Base-by-base conservation (phyloP, 2,329 filamentous ascomycete species). In the Fusarium miscanthi region DNA sequence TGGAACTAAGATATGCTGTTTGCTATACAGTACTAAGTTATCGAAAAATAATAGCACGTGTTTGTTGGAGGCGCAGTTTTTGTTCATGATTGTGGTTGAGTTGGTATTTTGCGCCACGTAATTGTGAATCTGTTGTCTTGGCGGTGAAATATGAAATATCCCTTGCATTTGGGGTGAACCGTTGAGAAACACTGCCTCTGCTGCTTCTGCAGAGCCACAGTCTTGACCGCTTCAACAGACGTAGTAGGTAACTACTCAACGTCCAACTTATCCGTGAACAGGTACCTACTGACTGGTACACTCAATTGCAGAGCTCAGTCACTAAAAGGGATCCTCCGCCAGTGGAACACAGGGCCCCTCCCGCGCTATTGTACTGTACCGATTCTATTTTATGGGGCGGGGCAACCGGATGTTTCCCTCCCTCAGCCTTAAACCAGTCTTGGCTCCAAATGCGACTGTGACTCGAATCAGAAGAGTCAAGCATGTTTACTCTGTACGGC, bases 351-450 rank as follows among this genome's bases (percentile, higher is more conserved):
- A 53, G 49, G 49, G n/a, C n/a, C n/a, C n/a, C 23, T 40, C 49
- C 23, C 23, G 33, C 40, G 33, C 23, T 25, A 21, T 52, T 19
- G 30, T 14, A 35, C 48, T 25, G 23, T 25, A 25, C 23, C 23
- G 3, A 25, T 25, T 25, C 30, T 27, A 40, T 30, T 43, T 43
- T 58, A 27, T 25, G 59, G 60, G 45, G 30, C 59, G 51, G 59
- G 59, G 52, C 33, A 31, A 23, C 25, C 59, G 59, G 59, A 33
- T 11, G 52, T 23, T 17, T 46, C 40, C 40, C 40, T 25, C 42
- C 41, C 31, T 59, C 59, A 62, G 59, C 59, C 52, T 46, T 62
- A 59, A 53, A 35, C 40, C 25, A 23, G 16, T 42, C 57, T 46
- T 60, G 54, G 53, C 60, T 63, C 27, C 21, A 14, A 7, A 48